Evolutionary conservation across 2,329 filamentous ascomycete species (phyloP).

Genomic region (Penicillium sp.): DNA sequence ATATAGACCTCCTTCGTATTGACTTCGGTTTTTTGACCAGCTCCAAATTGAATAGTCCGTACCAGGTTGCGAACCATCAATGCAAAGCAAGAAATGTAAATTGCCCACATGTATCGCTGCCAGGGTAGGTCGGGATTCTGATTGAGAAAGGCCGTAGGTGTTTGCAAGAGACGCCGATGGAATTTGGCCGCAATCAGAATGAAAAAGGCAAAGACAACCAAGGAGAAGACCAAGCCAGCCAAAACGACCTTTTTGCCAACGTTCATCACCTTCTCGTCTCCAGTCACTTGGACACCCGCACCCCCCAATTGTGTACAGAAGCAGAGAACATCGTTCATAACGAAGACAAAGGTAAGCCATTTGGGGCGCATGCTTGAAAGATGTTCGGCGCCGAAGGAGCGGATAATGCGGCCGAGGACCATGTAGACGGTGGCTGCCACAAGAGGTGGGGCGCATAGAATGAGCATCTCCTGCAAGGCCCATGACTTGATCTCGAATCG

Average conservation of each 20-base stretch:
- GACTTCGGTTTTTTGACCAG: conserved; percentile 12
- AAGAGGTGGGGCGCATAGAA: conserved; percentile 43
- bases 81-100: conserved; percentile 26
- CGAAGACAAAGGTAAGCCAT: conserved; percentile 41
- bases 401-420: conserved; percentile 42
- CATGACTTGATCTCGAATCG: conserved; percentile 29
- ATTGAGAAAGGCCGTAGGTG: conserved; percentile 17
- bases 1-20: conserved; percentile 29
- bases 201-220: conserved; percentile 31
- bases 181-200: conserved; percentile 24
- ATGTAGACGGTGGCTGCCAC: conserved; percentile 41
- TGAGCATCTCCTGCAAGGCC: conserved; percentile 39
- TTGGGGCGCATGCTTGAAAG: conserved; percentile 34
- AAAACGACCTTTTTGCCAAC: conserved; percentile 30
- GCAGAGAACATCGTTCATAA: conserved; percentile 36
- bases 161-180: conserved; percentile 20
- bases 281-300: conserved; percentile 30
- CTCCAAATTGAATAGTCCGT: conserved; percentile 31
- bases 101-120: conserved; percentile 27
- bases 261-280: conserved; percentile 18
- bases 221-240: conserved; percentile 29
- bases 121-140: conserved; percentile 23
- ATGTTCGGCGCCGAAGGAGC: conserved; percentile 35
- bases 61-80: conserved; percentile 32
- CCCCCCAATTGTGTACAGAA: conserved; percentile 37